phyloP scores from a whole-genome alignment of 345 rosid species.

The Populus pruinosa region DNA sequence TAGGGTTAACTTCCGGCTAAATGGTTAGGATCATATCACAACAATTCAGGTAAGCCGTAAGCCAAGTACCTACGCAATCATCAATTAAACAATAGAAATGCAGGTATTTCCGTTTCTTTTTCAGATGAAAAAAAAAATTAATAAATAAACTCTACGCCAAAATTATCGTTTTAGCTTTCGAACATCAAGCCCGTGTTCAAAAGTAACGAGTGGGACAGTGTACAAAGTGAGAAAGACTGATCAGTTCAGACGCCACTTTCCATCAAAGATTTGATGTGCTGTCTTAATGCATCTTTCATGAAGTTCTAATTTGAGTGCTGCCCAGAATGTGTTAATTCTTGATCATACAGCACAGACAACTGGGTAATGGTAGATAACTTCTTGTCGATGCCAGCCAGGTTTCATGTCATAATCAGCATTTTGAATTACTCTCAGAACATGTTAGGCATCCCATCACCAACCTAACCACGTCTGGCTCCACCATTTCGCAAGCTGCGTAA shows the following conservation, averaged over 20 bases:
- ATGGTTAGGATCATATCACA: neutral
- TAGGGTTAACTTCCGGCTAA: neutral
- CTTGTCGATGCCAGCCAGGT: constrained; percentile 17
- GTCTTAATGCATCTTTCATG: neutral
- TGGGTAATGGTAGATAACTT: constrained; percentile 1
- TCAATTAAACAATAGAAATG: too few species aligned
- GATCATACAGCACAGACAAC: too few species aligned
- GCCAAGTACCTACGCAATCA: too few species aligned
- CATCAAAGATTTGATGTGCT: neutral
- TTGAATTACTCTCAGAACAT: neutral
- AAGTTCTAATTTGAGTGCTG: neutral
- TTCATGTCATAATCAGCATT: constrained; percentile 13
- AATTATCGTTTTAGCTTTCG: neutral
- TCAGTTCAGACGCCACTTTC: neutral
- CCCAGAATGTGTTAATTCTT: neutral
- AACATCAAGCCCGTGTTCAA: neutral
- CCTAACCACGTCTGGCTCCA: neutral
- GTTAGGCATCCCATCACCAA: constrained; percentile 4
- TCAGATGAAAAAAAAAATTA: too few species aligned
- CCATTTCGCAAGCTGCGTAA: neutral
- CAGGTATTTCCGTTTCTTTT: too few species aligned
- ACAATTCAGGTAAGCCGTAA: neutral
- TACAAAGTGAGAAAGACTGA: neutral
- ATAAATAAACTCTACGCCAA: too few species aligned
- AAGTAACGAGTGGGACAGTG: neutral